phyloP scores from a whole-genome alignment of 768 basidiomycete genomes.

The Boletellus sp. region DNA sequence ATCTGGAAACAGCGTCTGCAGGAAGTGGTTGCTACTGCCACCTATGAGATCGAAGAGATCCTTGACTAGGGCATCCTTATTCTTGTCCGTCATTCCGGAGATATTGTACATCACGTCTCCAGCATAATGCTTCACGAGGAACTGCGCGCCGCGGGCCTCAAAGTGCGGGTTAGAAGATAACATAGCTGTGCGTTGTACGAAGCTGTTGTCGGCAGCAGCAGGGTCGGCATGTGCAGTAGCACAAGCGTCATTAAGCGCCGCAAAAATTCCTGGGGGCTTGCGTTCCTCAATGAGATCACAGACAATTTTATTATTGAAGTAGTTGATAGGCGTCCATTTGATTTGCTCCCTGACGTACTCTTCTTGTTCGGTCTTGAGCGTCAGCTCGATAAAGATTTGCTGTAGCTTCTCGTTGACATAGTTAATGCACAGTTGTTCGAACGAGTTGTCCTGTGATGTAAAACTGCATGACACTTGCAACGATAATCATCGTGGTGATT shows the following conservation, averaged over 20 bases:
- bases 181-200: slow-evolving; percentile 83
- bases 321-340: slow-evolving; percentile 99
- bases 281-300: slow-evolving; percentile 98
- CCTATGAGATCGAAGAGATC: slow-evolving; percentile 90
- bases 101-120: slow-evolving; percentile 99
- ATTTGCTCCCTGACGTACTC: slow-evolving; percentile 98
- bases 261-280: slow-evolving; percentile 95
- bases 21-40: slow-evolving; percentile 74
- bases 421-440: slow-evolving; percentile 99
- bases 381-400: slow-evolving; percentile 98
- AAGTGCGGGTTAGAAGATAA: slow-evolving; percentile 89
- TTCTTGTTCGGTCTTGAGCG: slow-evolving; percentile 98
- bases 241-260: slow-evolving; percentile 97
- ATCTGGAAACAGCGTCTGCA: slow-evolving; percentile 88
- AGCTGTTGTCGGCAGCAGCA: slow-evolving; percentile 92
- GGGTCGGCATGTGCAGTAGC: slow-evolving; percentile 99
- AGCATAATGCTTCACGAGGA: slow-evolving; percentile 94
- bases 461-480: slow-evolving; percentile 4
- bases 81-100: slow-evolving; percentile 98
- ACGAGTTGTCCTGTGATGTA: slow-evolving; percentile 75
- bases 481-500: not conserved
- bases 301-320: slow-evolving; percentile 97
- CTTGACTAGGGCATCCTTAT: slow-evolving; percentile 95
- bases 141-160: slow-evolving; percentile 90
- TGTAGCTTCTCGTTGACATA: slow-evolving; percentile 99